Base-by-base conservation (phyloP, 129 eudicot genomes). In the Flaveria brownii region DNA sequence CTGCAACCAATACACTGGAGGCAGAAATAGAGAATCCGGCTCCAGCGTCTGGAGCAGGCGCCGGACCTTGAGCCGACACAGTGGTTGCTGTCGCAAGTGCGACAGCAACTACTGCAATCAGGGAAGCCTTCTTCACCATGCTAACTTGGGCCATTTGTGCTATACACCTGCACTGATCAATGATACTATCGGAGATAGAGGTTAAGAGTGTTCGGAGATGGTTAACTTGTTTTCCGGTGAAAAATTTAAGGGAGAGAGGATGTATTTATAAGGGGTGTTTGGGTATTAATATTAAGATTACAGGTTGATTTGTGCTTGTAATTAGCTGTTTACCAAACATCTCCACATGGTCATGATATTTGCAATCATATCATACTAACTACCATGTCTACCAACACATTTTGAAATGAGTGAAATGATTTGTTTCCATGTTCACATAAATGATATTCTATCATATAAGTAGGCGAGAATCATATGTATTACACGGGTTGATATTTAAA, bases 11-110 rank as follows among this genome's bases (percentile, higher is more conserved):
- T 18, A 83, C 77, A 12, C 70, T 66, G 18, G 92, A 85, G 9
- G 71, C 69, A 1, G 87, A 83, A 22, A 87, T 25, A 14, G 88
- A 87, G 77, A 71, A 83, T 4, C 81, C 90, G 2, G 84, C 87
- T 49, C 96, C 96, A 45, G 85, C 87, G 7, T 85, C 88, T 1
- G 90, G 92, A 16, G 90, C 77, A 8, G 96, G 96, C 14, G 90
- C 89, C 2, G 96, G 90, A 26, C 89, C 91, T 68, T 86, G 87
- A 17, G 83, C 83, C 15, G 62, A 80, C 25, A 73, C 79, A 0
- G 68, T 72, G 33, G 79, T 5, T 36, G 15, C 55, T 20, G 51
- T 72, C 22, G 71, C 36, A 5, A 81, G 6, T 11, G 74, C 25
- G 14, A 72, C 76, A 46, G 78, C 39, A 52, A 84, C 62, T 2